Evolutionary conservation across 495 filamentous ascomycete genomes (phyloP).

Genomic region (Penicillium manginii): DNA sequence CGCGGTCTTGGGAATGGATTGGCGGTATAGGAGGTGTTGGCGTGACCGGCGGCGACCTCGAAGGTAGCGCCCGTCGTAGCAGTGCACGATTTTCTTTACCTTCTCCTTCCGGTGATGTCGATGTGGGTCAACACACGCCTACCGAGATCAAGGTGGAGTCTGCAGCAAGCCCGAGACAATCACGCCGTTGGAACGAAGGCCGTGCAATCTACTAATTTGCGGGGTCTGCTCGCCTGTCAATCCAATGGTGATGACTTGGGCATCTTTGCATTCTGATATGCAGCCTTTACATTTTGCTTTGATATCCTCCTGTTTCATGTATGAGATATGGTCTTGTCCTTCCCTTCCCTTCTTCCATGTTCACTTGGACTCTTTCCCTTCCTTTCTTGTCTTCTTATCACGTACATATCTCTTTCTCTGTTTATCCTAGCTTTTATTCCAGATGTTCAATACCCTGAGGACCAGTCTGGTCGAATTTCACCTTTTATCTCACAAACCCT

Average conservation of each 20-base stretch:
- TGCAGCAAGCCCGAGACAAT: slow-evolving; percentile 34
- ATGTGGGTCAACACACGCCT: slow-evolving; percentile 41
- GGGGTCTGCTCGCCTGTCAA: slow-evolving; percentile 1
- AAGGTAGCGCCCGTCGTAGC: slow-evolving; percentile 39
- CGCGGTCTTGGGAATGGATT: slow-evolving; percentile 95
- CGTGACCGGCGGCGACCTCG: slow-evolving; percentile 41
- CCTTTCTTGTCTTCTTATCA: slow-evolving; percentile 4
- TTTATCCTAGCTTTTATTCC: slow-evolving; percentile 5
- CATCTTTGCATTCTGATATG: slow-evolving; percentile 16
- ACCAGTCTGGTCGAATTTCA: not conserved
- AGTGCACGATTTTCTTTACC: slow-evolving; percentile 45
- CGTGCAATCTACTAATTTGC: slow-evolving; percentile 62
- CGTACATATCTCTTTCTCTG: slow-evolving; percentile 23
- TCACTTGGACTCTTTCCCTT: not conserved
- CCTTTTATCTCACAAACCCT: not conserved
- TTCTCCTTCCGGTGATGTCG: slow-evolving; percentile 25
- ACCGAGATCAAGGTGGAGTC: slow-evolving; percentile 22
- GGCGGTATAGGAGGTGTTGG: slow-evolving; percentile 59
- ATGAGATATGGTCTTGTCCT: slow-evolving; percentile 12
- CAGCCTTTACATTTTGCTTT: slow-evolving; percentile 14
- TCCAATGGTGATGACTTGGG: slow-evolving; percentile 1
- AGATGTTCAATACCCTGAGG: slow-evolving; percentile 14
- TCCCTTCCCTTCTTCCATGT: not conserved
- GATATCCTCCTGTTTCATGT: slow-evolving; percentile 24
- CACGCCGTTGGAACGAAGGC: slow-evolving; percentile 64